Conservation (phyloP, 345 rosid species). For the Mallotus nudiflorus region DNA sequence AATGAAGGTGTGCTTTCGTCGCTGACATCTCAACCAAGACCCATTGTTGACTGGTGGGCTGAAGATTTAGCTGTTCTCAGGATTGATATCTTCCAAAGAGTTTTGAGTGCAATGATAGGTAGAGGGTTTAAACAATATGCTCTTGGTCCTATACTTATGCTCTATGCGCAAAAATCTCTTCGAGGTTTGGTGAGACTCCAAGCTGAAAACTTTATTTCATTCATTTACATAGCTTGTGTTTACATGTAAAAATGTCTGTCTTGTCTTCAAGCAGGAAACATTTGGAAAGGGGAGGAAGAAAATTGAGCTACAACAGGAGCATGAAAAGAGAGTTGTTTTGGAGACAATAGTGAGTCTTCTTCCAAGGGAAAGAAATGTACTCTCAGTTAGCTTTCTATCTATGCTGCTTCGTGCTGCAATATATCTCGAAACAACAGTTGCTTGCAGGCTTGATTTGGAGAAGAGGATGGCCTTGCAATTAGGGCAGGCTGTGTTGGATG, state of each 20-base stretch:
- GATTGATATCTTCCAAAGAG: conserved; percentile 80
- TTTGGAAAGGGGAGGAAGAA: conserved; percentile 79
- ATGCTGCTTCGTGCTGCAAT: conserved; percentile 84
- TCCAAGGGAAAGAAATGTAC: conserved; percentile 72
- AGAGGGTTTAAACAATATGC: conserved; percentile 84
- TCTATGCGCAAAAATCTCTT: conserved; percentile 86
- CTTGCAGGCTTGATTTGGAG: conserved; percentile 92
- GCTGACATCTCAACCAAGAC: conserved; percentile 35
- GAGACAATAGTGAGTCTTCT: conserved; percentile 89
- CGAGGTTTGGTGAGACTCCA: conserved; percentile 87
- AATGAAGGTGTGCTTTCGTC: conserved; percentile 36
- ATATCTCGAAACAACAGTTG: conserved; percentile 86
- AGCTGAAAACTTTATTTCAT: conserved; percentile 22
- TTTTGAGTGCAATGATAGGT: conserved; percentile 75
- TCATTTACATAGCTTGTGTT: conserved; percentile 12
- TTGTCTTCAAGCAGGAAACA: conserved; percentile 56
- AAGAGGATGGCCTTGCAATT: conserved; percentile 80
- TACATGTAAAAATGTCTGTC: not conserved
- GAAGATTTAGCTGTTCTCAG: conserved; percentile 79
- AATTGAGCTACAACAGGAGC: conserved; percentile 73
- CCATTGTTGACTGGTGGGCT: conserved; percentile 91
- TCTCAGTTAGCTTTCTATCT: conserved; percentile 91
- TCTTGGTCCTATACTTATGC: conserved; percentile 92
- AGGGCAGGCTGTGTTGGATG: conserved; percentile 81
- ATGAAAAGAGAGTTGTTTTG: conserved; percentile 79